Base-by-base conservation (phyloP, 352 stramenopile species). In the Phytophthora crassamura region DNA sequence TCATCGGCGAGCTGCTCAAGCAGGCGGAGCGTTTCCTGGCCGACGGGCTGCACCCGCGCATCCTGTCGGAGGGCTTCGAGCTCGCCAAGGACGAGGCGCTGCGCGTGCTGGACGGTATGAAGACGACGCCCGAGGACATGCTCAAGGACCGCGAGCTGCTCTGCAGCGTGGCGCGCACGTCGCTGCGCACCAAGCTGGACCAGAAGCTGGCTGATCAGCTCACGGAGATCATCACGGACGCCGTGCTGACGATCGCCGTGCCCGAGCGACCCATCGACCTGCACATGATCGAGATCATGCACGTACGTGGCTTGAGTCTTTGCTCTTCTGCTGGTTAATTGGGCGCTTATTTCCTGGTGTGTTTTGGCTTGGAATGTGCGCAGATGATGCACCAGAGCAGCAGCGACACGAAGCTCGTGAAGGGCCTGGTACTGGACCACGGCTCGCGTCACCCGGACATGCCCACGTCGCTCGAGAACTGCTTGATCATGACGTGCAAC, bases 261-360 rank as follows among this genome's bases (percentile, higher is more conserved):
- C 86, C 74, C 16, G 82, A 85, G 3, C 76, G 84, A 36, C 91
- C 95, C 1, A 78, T 99, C 5, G 98, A 99, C 77, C 74, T 99
- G 60, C 97, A 99, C 81, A 99, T 99, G 94, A 97, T 99, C 28
- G 98, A 99, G 88, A 97, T 99, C 64, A 99, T 99, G 90, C 91
- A 98, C 66, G 85, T 93, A 86, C 58, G 83, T 82, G 14, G 4
- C 10, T 36, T 49, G 10, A 50, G 11, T 33, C 36, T 51, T 35
- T 33, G 16, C 3, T 45, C 10, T 43, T 59, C 46, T 36, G 12
- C 63, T 36, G 3, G 7, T 28, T 33, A 28, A 51, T 18, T 28
- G 61, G 18, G 54, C 33, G n/a, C 14, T 16, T 40, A 42, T 6
- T 43, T 1, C 49, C 4, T 36, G 18, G 4, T 20, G 18, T 47